Evolutionary conservation across 768 basidiomycete species (phyloP).

Genomic region (Serendipita indica): DNA sequence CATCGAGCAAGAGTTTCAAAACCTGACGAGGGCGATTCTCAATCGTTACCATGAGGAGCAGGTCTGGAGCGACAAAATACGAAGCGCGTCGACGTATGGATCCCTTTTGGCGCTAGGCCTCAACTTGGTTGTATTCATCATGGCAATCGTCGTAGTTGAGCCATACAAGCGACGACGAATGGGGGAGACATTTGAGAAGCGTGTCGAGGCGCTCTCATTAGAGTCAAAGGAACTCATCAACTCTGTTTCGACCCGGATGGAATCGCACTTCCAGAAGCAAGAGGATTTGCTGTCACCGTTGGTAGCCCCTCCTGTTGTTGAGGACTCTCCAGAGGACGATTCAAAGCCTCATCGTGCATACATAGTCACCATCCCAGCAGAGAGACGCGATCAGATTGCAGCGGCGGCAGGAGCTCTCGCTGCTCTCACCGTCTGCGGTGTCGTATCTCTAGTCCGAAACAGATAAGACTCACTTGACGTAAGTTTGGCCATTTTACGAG

Average conservation of each 20-base stretch:
- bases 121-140: conserved; percentile 79
- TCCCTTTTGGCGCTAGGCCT: conserved; percentile 70
- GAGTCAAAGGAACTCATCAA: conserved; percentile 31
- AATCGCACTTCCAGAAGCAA: not conserved
- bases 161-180: conserved; percentile 87
- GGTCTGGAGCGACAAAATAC: conserved; percentile 97
- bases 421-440: not conserved
- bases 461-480: not conserved
- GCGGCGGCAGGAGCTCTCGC: not conserved
- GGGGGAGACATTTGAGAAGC: conserved; percentile 78
- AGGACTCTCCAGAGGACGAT: not conserved
- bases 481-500: no score
- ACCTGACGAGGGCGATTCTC: conserved; percentile 77
- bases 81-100: conserved; percentile 88
- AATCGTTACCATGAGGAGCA: conserved; percentile 92
- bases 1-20: conserved; percentile 77
- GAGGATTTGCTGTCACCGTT: not conserved
- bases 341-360: not conserved
- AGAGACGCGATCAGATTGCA: not conserved
- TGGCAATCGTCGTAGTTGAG: conserved; percentile 83
- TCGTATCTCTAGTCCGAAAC: not conserved
- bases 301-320: not conserved
- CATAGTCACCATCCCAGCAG: not conserved
- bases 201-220: conserved; percentile 40
- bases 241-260: not conserved